These are phyloP conservation scores for Marvania coccoides DNA, from an alignment of 139 green algal genomes.

Conservation along the genomic window DNA sequence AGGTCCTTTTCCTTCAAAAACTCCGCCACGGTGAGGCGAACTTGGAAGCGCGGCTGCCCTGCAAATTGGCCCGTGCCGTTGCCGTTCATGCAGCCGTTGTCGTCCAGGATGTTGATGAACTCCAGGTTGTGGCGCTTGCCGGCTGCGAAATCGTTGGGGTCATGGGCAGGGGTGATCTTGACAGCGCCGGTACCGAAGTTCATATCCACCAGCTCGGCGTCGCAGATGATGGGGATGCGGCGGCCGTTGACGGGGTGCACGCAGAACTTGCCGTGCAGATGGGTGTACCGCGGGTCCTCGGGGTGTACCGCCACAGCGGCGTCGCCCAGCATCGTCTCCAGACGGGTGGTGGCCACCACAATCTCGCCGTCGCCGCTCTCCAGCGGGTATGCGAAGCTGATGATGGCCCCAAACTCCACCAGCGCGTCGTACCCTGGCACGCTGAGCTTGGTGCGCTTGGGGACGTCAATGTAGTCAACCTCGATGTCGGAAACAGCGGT, in stretches of 20 bases:
- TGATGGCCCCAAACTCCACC: slow-evolving; percentile 95
- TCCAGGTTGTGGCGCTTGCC: slow-evolving; percentile 80
- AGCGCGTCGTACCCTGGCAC: slow-evolving; percentile 70
- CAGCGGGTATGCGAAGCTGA: slow-evolving; percentile 89
- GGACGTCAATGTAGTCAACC: slow-evolving; percentile 93
- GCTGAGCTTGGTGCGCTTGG: slow-evolving; percentile 57
- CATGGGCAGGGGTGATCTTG: slow-evolving; percentile 96
- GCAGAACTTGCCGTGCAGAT: slow-evolving; percentile 71
- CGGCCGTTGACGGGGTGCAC: slow-evolving; percentile 83
- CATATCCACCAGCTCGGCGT: slow-evolving; percentile 93
- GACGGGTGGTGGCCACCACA: slow-evolving; percentile 85
- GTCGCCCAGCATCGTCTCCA: slow-evolving; percentile 95
- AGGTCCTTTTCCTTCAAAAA: slow-evolving; percentile 76
- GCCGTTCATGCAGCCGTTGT: slow-evolving; percentile 80
- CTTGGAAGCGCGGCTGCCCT: slow-evolving; percentile 85
- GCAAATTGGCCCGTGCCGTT: slow-evolving; percentile 70
- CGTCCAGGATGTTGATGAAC: slow-evolving; percentile 94
- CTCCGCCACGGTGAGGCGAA: slow-evolving; percentile 72
- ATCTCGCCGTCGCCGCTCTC: slow-evolving; percentile 71
- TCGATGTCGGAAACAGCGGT: slow-evolving; percentile 98
- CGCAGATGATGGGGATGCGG: slow-evolving; percentile 86
- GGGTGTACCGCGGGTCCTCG: slow-evolving; percentile 78
- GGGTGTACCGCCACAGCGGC: slow-evolving; percentile 93
- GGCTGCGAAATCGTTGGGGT: slow-evolving; percentile 94
- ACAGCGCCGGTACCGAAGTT: slow-evolving; percentile 86